phyloP scores from a whole-genome alignment of 345 rosid species.

The Brassica cretica region DNA sequence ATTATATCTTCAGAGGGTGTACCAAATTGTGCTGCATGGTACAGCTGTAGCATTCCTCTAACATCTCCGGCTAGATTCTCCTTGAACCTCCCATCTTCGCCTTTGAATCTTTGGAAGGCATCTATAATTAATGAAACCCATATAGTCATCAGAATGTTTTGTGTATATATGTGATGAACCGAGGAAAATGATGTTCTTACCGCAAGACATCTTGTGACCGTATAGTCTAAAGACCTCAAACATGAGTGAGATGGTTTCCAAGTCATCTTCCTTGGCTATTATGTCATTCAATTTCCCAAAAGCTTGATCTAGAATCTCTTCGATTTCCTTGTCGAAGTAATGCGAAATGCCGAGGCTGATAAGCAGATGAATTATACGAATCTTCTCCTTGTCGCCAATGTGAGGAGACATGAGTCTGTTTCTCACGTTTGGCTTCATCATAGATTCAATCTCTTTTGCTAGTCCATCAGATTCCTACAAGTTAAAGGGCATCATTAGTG shows the following conservation, averaged over 20 bases:
- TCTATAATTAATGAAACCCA: neutral
- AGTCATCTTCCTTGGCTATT: neutral
- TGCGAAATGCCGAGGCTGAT: neutral
- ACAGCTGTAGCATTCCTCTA: slow-evolving; percentile 4
- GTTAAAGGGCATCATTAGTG: too few species aligned
- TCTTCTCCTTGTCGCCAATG: neutral
- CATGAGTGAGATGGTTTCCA: slow-evolving; percentile 16
- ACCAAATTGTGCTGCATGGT: neutral
- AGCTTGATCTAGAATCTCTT: neutral
- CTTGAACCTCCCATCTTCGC: neutral
- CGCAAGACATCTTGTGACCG: neutral
- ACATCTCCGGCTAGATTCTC: neutral
- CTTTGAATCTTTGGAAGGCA: neutral
- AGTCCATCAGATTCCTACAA: neutral
- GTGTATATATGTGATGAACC: neutral
- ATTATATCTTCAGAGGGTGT: slow-evolving; percentile 2
- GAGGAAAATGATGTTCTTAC: neutral
- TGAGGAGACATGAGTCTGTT: neutral
- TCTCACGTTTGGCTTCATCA: neutral
- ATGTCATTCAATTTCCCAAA: neutral
- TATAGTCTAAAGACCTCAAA: slow-evolving; percentile 15
- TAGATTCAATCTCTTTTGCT: neutral
- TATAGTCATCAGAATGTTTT: neutral
- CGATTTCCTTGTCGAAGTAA: slow-evolving; percentile 5
- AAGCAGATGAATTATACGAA: neutral